Evolutionary conservation across 441 rosid species (phyloP).

Genomic region (Omphalea diandra): DNA sequence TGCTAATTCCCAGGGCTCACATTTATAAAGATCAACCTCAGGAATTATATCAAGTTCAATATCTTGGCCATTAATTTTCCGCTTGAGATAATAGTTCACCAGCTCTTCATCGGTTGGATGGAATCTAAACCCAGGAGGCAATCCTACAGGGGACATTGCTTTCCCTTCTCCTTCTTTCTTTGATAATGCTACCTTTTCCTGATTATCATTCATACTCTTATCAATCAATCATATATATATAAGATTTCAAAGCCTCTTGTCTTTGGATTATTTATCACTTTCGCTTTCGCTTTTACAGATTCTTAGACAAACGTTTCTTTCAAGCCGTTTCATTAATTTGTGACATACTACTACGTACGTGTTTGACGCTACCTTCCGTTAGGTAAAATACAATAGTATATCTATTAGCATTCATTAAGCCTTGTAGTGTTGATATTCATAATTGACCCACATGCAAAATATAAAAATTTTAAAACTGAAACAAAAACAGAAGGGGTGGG

Average conservation of each 20-base stretch:
- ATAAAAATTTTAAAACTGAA: no score
- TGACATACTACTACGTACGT: neutral
- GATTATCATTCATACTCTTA: neutral
- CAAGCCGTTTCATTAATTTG: slow-evolving; percentile 36
- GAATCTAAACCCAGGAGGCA: slow-evolving; percentile 90
- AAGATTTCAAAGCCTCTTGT: slow-evolving; percentile 33
- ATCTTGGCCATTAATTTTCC: slow-evolving; percentile 75
- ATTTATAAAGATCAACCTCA: slow-evolving; percentile 94
- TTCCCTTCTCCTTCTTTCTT: neutral
- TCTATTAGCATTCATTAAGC: no score
- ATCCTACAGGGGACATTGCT: slow-evolving; percentile 78
- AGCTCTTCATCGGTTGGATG: slow-evolving; percentile 95
- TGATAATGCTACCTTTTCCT: neutral
- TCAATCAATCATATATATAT: slow-evolving; percentile 24
- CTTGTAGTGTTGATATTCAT: no score
- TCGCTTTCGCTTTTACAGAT: slow-evolving; percentile 57
- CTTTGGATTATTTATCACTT: slow-evolving; percentile 36
- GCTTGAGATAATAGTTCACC: slow-evolving; percentile 84
- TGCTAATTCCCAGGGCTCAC: slow-evolving; percentile 94
- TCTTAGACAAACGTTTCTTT: slow-evolving; percentile 62
- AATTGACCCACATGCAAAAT: no score
- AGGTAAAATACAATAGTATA: no score
- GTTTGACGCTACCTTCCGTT: no score
- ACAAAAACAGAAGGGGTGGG: no score
- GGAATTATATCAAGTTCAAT: slow-evolving; percentile 94